Conservation (phyloP, 2,329 filamentous ascomycete genomes). For the Xylariaceae sp. region DNA sequence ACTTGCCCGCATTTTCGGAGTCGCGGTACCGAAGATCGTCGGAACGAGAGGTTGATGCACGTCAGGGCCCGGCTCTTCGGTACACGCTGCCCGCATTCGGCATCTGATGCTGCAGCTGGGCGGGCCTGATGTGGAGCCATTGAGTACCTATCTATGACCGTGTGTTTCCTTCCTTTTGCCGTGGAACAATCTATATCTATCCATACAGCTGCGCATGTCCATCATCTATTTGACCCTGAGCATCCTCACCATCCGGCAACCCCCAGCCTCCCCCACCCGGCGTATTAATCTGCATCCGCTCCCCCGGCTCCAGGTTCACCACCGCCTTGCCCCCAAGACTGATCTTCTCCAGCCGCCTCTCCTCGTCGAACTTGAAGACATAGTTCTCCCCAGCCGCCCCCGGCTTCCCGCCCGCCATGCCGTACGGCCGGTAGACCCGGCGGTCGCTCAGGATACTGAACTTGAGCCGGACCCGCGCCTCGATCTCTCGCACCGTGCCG, state of each 20-base stretch:
- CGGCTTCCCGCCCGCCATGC: conserved; percentile 64
- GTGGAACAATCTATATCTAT: neutral
- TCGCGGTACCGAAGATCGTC: no score
- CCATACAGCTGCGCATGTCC: neutral
- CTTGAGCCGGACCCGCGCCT: conserved; percentile 65
- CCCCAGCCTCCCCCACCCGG: conserved; percentile 31
- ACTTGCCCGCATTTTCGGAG: no score
- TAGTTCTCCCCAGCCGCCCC: conserved; percentile 60
- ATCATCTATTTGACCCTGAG: neutral
- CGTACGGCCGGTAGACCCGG: conserved; percentile 66
- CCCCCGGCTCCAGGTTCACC: conserved; percentile 27
- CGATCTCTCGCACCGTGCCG: conserved; percentile 65
- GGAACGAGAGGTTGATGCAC: no score
- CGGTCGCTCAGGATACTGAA: conserved; percentile 69
- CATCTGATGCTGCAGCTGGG: no score
- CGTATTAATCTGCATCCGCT: conserved; percentile 32
- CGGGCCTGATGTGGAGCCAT: no score
- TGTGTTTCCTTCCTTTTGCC: no score
- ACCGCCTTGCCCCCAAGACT: conserved; percentile 29
- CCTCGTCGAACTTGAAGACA: conserved; percentile 14
- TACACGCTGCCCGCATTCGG: no score
- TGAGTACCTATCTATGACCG: no score
- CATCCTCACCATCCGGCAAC: conserved; percentile 1
- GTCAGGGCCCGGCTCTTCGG: no score
- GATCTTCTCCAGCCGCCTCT: conserved; percentile 23